A percentile compares a stretch with the other conserved stretches of the same genome.
Evolutionary conservation across 164 flowering plant genomes (phyloP).

Genomic region (Taxillus chinensis): DNA sequence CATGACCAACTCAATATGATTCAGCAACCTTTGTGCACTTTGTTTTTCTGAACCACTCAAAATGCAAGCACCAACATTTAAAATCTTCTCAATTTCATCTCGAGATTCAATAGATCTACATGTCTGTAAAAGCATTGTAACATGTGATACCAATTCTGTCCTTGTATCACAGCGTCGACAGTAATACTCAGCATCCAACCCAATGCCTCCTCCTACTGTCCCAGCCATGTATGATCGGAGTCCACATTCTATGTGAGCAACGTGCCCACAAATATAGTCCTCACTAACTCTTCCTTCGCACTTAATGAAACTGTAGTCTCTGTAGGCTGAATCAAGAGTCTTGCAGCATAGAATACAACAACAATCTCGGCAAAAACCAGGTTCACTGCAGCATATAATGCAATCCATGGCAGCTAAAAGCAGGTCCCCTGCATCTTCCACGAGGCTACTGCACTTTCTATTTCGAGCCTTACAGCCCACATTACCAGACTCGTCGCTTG

Average conservation of each 20-base stretch:
- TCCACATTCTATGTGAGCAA: conserved; percentile 76
- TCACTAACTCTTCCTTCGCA: conserved; percentile 50
- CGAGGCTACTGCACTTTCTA: conserved; percentile 34
- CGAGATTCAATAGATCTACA: conserved; percentile 43
- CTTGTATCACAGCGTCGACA: conserved; percentile 87
- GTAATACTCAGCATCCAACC: conserved; percentile 69
- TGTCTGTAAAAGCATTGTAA: conserved; percentile 26
- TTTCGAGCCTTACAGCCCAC: conserved; percentile 63
- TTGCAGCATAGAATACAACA: conserved; percentile 73
- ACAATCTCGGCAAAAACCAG: conserved; percentile 49
- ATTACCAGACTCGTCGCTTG: conserved; percentile 18
- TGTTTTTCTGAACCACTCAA: conserved; percentile 48
- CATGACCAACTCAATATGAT: conserved; percentile 26
- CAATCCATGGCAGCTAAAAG: conserved; percentile 40
- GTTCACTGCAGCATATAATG: conserved; percentile 63
- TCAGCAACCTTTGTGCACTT: conserved; percentile 31
- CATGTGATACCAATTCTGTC: conserved; percentile 58
- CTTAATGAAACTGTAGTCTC: conserved; percentile 51
- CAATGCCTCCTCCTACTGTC: conserved; percentile 71
- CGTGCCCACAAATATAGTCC: conserved; percentile 59
- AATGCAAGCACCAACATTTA: conserved; percentile 44
- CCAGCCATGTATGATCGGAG: conserved; percentile 80
- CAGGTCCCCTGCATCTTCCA: conserved; percentile 14
- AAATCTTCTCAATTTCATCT: conserved; percentile 45
- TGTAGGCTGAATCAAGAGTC: conserved; percentile 16